Evolutionary conservation across 805 yeast genomes (phyloP), one percentile per base, ranked within the genome.

Genomic region (Alloascoidea africana): DNA sequence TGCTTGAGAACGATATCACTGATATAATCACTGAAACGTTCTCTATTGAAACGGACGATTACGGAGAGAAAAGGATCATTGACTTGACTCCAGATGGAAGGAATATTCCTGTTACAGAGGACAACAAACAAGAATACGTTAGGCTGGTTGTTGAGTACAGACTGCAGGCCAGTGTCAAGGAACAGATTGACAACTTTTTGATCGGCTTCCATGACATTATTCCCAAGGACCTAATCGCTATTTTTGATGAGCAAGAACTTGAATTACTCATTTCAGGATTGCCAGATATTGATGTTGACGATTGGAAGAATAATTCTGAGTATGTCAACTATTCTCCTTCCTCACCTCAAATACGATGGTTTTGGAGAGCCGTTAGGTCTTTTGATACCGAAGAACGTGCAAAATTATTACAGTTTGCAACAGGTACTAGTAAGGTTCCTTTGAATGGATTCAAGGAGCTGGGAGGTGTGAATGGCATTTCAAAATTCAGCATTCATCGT

Each of bases 381-480:
- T 91, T 91, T 59, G 96, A 85, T 50, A 71, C 70, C 14, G 98
- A 91, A 54, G 96, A 91, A 53, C 68, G 94, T 36, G 99, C 98
- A 5, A 87, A 86, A 52, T 60, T 91, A 45, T 62, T 91, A 41
- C 99, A 91, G 54, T 91, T 91, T 63, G 89, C 93, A 1, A 91
- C 99, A 0, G 99, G 99, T 42, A 89, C 99, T 0, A 78, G 93
- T 43, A 86, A 87, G 56, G 97, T 91, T 5, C 98, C 99, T 16
- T 65, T 87, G 43, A 81, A 82, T 50, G 99, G 99, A 1, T 91
- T 91, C 54, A 79, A 81, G 47, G 94, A 80, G 48, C 65, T 91
- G 43, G 77, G 82, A 39, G 96, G 97, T 14, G 83, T 86, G 44
- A 74, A 75, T 50, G 96, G 96, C 2, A 67, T 76, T 4, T 74